phyloP scores from a whole-genome alignment of 345 rosid genomes.

The Populus pruinosa region DNA sequence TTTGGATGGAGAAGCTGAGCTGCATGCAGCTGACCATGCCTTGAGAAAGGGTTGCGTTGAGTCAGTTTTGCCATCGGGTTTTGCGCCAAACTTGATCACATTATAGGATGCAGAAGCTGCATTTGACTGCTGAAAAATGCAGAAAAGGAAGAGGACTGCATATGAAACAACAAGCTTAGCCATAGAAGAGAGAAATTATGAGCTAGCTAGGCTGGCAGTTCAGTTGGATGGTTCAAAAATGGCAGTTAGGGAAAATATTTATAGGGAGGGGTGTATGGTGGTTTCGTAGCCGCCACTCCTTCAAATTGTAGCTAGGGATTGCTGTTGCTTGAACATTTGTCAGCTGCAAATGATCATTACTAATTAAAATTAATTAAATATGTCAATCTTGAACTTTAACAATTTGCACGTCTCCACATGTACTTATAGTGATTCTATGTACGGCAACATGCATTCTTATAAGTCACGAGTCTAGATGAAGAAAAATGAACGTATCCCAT shows the following conservation, averaged over 20 bases:
- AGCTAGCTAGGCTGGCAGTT: neutral
- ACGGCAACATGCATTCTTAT: neutral
- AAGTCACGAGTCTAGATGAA: neutral
- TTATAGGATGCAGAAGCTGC: slow-evolving; percentile 32
- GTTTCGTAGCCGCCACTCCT: neutral
- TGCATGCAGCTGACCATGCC: slow-evolving; percentile 57
- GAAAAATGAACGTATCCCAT: neutral
- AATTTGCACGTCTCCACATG: neutral
- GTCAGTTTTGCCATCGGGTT: slow-evolving; percentile 50
- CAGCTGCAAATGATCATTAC: neutral
- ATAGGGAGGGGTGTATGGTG: neutral
- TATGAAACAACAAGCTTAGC: neutral
- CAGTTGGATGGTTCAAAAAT: neutral
- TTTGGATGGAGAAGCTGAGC: slow-evolving; percentile 28
- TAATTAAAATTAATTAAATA: neutral
- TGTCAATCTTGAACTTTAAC: neutral
- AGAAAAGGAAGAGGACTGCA: neutral
- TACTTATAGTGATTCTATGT: neutral
- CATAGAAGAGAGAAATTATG: neutral
- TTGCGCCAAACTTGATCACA: slow-evolving; percentile 58
- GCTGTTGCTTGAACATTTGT: too few relatives aligned
- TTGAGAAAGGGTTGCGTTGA: slow-evolving; percentile 44
- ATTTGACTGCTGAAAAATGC: neutral
- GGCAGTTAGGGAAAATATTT: neutral
- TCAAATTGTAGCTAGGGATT: too few relatives aligned